phyloP scores from a whole-genome alignment of 768 basidiomycete species.

The Trichaptum fuscoviolaceum region DNA sequence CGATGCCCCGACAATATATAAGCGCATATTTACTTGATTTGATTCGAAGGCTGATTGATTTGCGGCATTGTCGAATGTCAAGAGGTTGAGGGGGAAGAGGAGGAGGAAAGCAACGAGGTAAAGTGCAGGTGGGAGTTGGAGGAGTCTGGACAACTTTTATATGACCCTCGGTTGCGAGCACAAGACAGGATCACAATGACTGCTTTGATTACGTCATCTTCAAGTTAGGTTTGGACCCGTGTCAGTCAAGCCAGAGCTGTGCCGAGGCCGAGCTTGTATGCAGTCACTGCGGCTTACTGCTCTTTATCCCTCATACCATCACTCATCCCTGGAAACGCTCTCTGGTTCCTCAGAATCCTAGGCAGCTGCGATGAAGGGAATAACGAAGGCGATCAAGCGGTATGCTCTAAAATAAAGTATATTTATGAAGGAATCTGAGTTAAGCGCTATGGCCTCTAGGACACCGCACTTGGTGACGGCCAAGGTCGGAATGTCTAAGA shows the following conservation, averaged over 20 bases:
- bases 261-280: background rate
- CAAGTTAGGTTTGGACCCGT: background rate
- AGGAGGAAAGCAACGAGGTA: conserved; percentile 1
- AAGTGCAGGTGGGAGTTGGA: background rate
- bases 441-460: conserved; percentile 33
- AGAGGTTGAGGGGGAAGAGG: background rate
- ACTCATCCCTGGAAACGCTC: background rate
- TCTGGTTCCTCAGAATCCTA: conserved; percentile 10
- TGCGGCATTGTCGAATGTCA: conserved; percentile 26
- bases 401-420: conserved; percentile 24
- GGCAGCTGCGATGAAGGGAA: conserved; percentile 65
- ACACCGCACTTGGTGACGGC: conserved; percentile 88
- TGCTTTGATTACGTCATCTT: background rate
- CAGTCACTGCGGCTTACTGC: background rate
- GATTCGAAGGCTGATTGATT: conserved; percentile 84
- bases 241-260: background rate
- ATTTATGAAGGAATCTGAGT: background rate
- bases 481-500: conserved; percentile 90
- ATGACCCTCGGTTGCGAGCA: background rate
- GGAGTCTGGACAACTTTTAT: conserved; percentile 2
- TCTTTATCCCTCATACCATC: conserved; percentile 2
- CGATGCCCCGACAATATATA: conserved; percentile 3
- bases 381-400: conserved; percentile 76
- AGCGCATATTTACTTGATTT: conserved; percentile 69
- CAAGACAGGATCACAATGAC: background rate